Base-by-base conservation (phyloP, 2,329 filamentous ascomycete species). In the Colletotrichum ledebouriae region DNA sequence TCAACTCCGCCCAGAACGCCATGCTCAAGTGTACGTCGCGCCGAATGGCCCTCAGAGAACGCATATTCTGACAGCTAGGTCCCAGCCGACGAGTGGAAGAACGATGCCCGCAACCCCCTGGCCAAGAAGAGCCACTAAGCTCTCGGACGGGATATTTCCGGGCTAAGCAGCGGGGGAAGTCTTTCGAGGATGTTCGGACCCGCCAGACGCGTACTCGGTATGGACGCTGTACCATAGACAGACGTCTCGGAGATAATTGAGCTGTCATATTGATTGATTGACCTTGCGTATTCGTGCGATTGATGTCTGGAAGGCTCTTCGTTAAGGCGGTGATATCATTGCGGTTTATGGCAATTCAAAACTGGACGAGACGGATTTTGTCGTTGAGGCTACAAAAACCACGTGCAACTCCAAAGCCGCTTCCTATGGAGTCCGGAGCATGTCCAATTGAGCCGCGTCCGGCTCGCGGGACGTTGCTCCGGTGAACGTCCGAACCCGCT, bases 21-120 rank as follows among this genome's bases (percentile, higher is more conserved):
- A 87, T 97, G 85, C 90, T 91, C 84, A 85, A 89, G 80, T 88
- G 95, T 98, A 89, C 72, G 82, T 77, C 58, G 49, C 59, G 69
- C 49, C 46, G 34, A 67, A 70, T 58, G 58, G 22, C 25, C 56
- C 3, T 53, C 11, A 20, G 37, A 20, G 13, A 56, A 62, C 57
- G 11, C 57, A 39, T 42, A 70, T 70, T 70, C 76, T 78, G 68
- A 78, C 73, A 53, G 68, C 69, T 34, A 68, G 65, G 71, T 0
- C 56, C 72, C 75, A 98, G 95, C 90, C 85, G 93, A 92, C 76
- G 94, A 98, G 86, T 98, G 89, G 89, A 97, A 94, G 90, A 97
- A 97, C 87, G 95, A 98, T 84, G 94, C 94, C 74, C 90, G 94
- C 82, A 98, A 98, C 89, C 90, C 90, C 73, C 84, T 86, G 75